Conservation (phyloP, 2,329 filamentous ascomycete genomes). For the Exophiala oligosperma region DNA sequence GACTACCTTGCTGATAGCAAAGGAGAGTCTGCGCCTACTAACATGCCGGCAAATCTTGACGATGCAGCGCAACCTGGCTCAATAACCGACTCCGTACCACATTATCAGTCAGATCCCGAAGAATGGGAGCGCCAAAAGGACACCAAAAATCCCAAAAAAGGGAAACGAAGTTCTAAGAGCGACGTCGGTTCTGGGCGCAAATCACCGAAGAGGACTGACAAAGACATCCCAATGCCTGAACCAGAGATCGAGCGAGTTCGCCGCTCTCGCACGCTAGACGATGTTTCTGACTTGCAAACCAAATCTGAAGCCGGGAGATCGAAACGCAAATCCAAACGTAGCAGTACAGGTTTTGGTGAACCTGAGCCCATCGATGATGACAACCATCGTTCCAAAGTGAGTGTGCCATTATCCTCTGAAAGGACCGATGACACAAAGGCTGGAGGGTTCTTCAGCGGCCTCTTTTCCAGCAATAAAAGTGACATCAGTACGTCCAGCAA, state of each 20-base stretch:
- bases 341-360: constrained; percentile 38
- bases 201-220: neutral
- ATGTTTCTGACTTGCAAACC: constrained; percentile 4
- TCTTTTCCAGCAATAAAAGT: constrained; percentile 34
- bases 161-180: constrained; percentile 14
- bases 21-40: neutral
- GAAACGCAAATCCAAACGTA: constrained; percentile 34
- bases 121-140: constrained; percentile 17
- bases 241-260: constrained; percentile 6
- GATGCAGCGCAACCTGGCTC: constrained; percentile 4
- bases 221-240: constrained; percentile 1
- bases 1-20: constrained; percentile 13
- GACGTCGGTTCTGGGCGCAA: constrained; percentile 14
- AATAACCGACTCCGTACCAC: constrained; percentile 5
- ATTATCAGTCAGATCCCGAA: constrained; percentile 24
- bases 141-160: constrained; percentile 5
- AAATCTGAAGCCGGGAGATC: constrained; percentile 31
- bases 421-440: constrained; percentile 35
- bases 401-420: constrained; percentile 16
- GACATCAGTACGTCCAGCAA: constrained; percentile 28
- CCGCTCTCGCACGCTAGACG: constrained; percentile 24
- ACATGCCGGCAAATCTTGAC: neutral
- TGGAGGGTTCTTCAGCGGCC: constrained; percentile 37
- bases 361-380: constrained; percentile 22
- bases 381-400: constrained; percentile 17